phyloP scores from a whole-genome alignment of 2,329 filamentous ascomycete genomes.

The Cercospora zeina region DNA sequence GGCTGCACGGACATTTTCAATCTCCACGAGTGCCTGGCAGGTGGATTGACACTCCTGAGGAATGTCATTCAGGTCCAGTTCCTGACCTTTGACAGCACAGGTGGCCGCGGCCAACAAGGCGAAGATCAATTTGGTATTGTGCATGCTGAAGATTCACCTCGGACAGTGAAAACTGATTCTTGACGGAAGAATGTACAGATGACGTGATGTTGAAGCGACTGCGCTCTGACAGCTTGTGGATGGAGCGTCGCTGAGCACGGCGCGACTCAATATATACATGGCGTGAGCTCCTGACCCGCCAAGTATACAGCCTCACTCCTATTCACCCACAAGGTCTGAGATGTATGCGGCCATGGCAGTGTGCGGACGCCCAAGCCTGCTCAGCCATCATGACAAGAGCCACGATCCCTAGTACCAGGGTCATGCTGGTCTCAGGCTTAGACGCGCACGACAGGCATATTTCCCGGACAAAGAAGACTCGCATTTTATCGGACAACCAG shows the following conservation, averaged over 20 bases:
- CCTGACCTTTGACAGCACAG: constrained; percentile 20
- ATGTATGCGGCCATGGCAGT: constrained; percentile 10
- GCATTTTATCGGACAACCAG: neutral
- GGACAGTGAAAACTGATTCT: neutral
- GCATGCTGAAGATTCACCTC: constrained; percentile 14
- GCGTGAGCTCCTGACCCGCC: neutral
- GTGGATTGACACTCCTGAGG: constrained; percentile 20
- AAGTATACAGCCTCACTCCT: neutral
- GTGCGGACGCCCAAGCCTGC: constrained; percentile 16
- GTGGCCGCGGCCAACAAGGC: constrained; percentile 21
- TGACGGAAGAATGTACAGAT: neutral
- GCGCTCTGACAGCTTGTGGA: neutral
- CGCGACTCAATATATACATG: neutral
- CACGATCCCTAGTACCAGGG: constrained; percentile 10
- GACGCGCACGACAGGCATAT: neutral
- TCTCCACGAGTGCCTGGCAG: constrained; percentile 19
- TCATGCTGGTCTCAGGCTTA: constrained; percentile 5
- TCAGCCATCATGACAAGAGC: constrained; percentile 20
- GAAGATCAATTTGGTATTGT: constrained; percentile 17
- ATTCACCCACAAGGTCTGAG: constrained; percentile 8
- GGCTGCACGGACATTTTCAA: constrained; percentile 13
- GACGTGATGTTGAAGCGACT: neutral
- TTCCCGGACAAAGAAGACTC: neutral
- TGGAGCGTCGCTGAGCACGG: neutral
- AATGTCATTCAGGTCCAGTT: constrained; percentile 19